These are phyloP conservation scores for Fusarium buxicola DNA, from an alignment of 2,329 filamentous ascomycete species.

Conservation along the genomic window DNA sequence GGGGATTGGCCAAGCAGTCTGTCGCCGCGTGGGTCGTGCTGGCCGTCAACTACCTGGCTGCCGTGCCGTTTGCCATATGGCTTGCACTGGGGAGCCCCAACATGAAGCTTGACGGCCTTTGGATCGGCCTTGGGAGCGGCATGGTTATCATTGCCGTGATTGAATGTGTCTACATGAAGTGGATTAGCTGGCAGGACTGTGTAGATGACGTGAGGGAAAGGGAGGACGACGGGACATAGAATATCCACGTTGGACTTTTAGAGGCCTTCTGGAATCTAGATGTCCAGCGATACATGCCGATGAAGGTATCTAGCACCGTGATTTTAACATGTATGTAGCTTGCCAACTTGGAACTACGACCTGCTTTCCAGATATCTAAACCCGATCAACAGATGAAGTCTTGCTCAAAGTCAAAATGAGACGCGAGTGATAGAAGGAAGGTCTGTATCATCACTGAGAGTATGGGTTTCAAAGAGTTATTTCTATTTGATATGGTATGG, in stretches of 20 bases:
- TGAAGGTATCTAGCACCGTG: too few species aligned
- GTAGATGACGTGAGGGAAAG: conserved; percentile 39
- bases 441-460: too few species aligned
- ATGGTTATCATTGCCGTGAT: conserved; percentile 41
- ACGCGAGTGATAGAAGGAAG: too few species aligned
- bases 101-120: conserved; percentile 43
- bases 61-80: conserved; percentile 37
- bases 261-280: background rate
- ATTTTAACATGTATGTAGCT: too few species aligned
- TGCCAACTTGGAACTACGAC: too few species aligned
- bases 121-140: conserved; percentile 41
- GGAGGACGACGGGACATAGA: conserved; percentile 32
- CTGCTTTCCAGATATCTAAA: too few species aligned
- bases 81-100: conserved; percentile 32
- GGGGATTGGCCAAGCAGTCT: conserved; percentile 36
- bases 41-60: conserved; percentile 35
- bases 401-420: too few species aligned
- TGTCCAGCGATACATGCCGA: too few species aligned
- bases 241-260: background rate
- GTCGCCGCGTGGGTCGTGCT: conserved; percentile 38
- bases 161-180: conserved; percentile 42
- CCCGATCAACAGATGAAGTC: too few species aligned
- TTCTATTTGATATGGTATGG: too few species aligned
- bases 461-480: too few species aligned
- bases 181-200: conserved; percentile 41